These are phyloP conservation scores for Penicillium palitans DNA, from an alignment of 2,329 filamentous ascomycete species.

Conservation along the genomic window DNA sequence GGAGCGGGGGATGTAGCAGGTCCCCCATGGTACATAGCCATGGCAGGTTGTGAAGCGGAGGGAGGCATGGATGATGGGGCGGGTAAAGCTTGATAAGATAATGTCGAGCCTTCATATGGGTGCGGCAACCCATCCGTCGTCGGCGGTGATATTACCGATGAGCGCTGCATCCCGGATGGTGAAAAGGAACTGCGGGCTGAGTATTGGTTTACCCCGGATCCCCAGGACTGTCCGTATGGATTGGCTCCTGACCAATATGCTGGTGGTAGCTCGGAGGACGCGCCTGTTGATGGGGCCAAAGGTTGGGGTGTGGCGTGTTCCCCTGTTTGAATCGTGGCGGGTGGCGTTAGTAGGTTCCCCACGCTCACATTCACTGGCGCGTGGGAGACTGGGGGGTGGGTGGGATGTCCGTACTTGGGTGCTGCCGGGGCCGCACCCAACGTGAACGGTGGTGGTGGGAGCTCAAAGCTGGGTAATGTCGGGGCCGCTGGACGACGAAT, in stretches of 20 bases:
- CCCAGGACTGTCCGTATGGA: conserved; percentile 55
- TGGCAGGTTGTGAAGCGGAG: conserved; percentile 45
- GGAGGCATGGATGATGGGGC: conserved; percentile 49
- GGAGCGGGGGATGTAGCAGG: conserved; percentile 51
- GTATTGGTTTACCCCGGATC: conserved; percentile 41
- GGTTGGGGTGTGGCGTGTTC: conserved; percentile 43
- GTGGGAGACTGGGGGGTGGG: conserved; percentile 32
- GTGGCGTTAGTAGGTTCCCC: conserved; percentile 63
- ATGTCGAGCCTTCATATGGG: conserved; percentile 64
- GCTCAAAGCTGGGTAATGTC: conserved; percentile 67
- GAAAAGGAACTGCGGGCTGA: conserved; percentile 57
- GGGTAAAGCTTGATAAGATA: conserved; percentile 59
- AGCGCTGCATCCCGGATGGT: conserved; percentile 56
- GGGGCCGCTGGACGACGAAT: conserved; percentile 69
- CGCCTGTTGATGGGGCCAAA: conserved; percentile 56
- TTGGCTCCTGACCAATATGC: conserved; percentile 63
- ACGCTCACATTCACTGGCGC: conserved; percentile 55
- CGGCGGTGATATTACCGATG: conserved; percentile 58
- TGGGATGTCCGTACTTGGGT: conserved; percentile 52
- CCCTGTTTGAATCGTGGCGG: conserved; percentile 57
- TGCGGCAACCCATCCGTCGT: conserved; percentile 64
- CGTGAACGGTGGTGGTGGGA: conserved; percentile 59
- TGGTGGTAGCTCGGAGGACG: conserved; percentile 48
- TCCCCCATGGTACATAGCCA: conserved; percentile 36
- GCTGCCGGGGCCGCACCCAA: conserved; percentile 47